Percentiles rank a stretch among this genome's conserved stretches.
phyloP scores from a whole-genome alignment of 305 asterid species.

The Striga hermonthica region DNA sequence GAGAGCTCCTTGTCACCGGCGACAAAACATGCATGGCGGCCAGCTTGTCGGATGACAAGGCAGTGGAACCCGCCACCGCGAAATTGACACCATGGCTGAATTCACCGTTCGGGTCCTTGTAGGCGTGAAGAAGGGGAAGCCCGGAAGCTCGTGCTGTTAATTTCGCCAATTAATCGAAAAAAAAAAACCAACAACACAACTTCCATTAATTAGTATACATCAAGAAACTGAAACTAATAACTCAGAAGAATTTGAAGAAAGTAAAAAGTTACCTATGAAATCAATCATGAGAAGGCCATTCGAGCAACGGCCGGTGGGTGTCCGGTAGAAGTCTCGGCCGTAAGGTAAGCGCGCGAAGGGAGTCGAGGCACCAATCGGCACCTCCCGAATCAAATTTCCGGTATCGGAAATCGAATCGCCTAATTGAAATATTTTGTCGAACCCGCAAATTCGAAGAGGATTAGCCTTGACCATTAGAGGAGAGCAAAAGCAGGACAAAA shows the following conservation, averaged over 20 bases:
- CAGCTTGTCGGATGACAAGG: conserved; percentile 22
- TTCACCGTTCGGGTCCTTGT: neutral
- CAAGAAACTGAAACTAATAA: too few species aligned
- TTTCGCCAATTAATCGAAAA: too few species aligned
- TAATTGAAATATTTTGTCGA: too few species aligned
- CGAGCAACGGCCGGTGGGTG: conserved; percentile 31
- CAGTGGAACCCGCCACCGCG: conserved; percentile 41
- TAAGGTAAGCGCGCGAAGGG: conserved; percentile 6
- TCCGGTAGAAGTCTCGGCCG: conserved; percentile 12
- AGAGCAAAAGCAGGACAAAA: too few species aligned
- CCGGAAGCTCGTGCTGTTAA: conserved; percentile 20
- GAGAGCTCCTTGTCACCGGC: conserved; percentile 29
- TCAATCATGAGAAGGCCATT: conserved; percentile 34
- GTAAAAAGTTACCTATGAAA: conserved; percentile 14
- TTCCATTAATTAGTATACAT: too few species aligned
- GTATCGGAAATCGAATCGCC: too few species aligned
- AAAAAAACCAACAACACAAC: too few species aligned
- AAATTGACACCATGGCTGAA: conserved; percentile 27
- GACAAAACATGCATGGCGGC: neutral
- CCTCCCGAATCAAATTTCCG: too few species aligned
- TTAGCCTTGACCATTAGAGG: too few species aligned
- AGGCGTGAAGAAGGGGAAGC: conserved; percentile 10
- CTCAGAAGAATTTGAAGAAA: neutral
- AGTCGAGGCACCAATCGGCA: too few species aligned
- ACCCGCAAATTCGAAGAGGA: too few species aligned